These are phyloP conservation scores for Scorias spongiosa DNA, from an alignment of 2,329 filamentous ascomycete genomes.

Conservation along the genomic window DNA sequence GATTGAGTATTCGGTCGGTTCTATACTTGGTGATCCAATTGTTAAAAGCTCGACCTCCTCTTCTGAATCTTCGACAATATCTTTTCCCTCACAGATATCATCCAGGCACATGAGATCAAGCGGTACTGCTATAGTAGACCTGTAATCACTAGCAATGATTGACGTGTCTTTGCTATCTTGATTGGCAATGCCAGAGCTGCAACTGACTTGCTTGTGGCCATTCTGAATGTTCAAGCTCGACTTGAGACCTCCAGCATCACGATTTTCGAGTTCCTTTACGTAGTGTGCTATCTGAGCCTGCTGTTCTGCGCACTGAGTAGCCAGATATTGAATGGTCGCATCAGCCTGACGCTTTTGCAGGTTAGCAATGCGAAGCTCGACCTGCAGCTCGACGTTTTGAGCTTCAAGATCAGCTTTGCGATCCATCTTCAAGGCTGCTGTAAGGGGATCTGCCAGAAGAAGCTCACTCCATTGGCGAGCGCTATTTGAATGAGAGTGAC, in stretches of 20 bases:
- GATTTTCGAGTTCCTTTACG: slow-evolving; percentile 1
- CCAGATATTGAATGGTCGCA: slow-evolving; percentile 8
- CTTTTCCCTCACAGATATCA: neutral
- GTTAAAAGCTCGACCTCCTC: neutral
- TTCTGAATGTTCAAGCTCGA: neutral
- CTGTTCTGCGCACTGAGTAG: slow-evolving; percentile 3
- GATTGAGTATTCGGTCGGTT: slow-evolving; percentile 3
- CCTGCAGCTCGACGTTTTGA: slow-evolving; percentile 10
- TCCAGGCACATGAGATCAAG: slow-evolving; percentile 4
- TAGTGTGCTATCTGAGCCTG: slow-evolving; percentile 1
- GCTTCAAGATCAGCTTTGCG: no score
- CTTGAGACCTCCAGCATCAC: neutral
- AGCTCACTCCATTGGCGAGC: no score
- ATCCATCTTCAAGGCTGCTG: no score
- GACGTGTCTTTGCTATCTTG: neutral
- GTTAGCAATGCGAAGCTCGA: slow-evolving; percentile 11
- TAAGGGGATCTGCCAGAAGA: no score
- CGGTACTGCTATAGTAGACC: neutral
- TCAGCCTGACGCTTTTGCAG: slow-evolving; percentile 12
- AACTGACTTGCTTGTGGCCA: neutral
- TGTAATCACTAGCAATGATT: neutral
- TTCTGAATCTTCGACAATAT: slow-evolving; percentile 1
- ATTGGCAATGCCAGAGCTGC: neutral
- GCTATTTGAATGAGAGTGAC: no score
- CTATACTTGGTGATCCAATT: slow-evolving; percentile 1